Evolutionary conservation across 208 protist genomes (phyloP), one percentile per base, ranked within the genome.

Genomic region (Novymonas esmeraldas): DNA sequence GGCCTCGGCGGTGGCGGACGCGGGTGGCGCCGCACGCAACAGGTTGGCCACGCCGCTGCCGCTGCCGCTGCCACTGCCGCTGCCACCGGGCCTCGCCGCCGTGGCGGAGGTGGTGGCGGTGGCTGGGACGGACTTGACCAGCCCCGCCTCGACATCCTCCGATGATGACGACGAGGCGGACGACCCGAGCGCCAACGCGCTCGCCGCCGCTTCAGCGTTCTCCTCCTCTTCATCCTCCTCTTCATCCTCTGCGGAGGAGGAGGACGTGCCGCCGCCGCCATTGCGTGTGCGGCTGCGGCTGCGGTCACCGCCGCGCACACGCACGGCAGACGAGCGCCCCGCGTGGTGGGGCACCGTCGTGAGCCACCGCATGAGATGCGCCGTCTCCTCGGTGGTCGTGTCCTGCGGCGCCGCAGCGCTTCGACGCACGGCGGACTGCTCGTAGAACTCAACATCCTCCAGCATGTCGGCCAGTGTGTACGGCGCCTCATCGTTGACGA

Each of bases 341-440:
- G 29, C 14, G 5, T 36, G 22, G 5, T 36, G 22, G 20, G 58
- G 67, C 57, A 65, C 42, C n/a, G 45, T 41, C 16, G 58, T 66
- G 28, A 73, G 59, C 67, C 58, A 65, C 59, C 58, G 67, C 67
- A 66, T 73, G 26, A 73, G 50, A 42, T 61, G 59, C 33, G 57
- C 49, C 33, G 67, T 55, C 41, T 45, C 67, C 50, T 66, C 58
- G 24, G 50, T 66, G 31, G 57, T 33, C 4, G 67, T 65, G 34
- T 61, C 59, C 48, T 73, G 67, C 59, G 67, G 66, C 33, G 66
- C 66, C 1, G 57, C 57, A 3, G 67, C 67, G 45, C 67, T 73
- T 10, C 58, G 67, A 31, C 67, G 58, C 50, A 65, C 42, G 22
- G 57, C 64, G n/a, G 65, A 72, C 38, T 69, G 41, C 54, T 79